phyloP scores from a whole-genome alignment of 2,329 filamentous ascomycete genomes.

The Beauveria pseudobassiana region DNA sequence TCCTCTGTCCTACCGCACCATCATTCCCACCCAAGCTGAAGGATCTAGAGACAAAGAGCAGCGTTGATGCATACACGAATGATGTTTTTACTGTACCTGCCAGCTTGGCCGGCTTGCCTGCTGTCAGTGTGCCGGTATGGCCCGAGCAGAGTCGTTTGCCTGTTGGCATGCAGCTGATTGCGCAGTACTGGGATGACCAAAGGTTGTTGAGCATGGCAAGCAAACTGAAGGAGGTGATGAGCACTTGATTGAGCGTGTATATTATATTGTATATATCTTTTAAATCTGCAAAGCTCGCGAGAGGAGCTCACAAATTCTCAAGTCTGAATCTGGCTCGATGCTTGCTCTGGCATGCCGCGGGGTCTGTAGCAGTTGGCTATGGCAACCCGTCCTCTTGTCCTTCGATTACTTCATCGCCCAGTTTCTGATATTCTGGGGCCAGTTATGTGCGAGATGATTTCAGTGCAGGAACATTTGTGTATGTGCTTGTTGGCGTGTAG shows the following conservation, averaged over 20 bases:
- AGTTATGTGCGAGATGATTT: not conserved
- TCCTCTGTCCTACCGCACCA: slow-evolving; percentile 82
- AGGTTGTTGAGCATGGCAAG: slow-evolving; percentile 53
- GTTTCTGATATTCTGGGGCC: not conserved
- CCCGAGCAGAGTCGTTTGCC: slow-evolving; percentile 26
- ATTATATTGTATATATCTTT: slow-evolving; percentile 7
- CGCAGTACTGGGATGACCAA: slow-evolving; percentile 72
- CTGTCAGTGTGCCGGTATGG: slow-evolving; percentile 65
- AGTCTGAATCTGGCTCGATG: not conserved
- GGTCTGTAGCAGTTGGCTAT: not conserved
- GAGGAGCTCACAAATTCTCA: not conserved
- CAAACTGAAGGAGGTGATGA: slow-evolving; percentile 29
- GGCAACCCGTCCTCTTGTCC: not conserved
- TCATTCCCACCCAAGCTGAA: slow-evolving; percentile 60
- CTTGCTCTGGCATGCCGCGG: not conserved
- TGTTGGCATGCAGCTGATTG: slow-evolving; percentile 65
- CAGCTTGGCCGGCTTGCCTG: slow-evolving; percentile 83
- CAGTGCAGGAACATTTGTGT: not conserved
- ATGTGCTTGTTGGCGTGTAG: not conserved
- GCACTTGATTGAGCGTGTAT: slow-evolving; percentile 5
- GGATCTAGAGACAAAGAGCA: slow-evolving; percentile 45
- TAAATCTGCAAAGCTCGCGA: not conserved
- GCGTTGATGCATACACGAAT: slow-evolving; percentile 78
- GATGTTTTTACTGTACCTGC: slow-evolving; percentile 95
- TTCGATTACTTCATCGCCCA: not conserved